Evolutionary conservation across 345 rosid genomes (phyloP).

Genomic region (Raphanus sativus): DNA sequence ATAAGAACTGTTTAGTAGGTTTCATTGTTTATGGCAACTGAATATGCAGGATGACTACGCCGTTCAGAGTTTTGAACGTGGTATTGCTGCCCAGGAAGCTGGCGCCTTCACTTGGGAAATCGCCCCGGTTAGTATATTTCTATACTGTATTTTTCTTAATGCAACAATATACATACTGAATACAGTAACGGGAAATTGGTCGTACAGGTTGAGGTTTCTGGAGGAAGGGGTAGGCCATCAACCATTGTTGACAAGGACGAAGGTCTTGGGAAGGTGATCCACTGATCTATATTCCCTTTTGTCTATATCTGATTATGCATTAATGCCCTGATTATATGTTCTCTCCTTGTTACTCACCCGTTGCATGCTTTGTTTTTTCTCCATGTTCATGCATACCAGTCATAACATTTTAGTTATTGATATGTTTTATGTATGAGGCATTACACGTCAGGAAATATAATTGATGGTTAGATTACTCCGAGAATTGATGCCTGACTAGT

Average conservation of each 20-base stretch:
- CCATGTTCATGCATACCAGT: no score
- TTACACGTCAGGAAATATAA: not conserved
- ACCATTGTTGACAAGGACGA: constrained; percentile 86
- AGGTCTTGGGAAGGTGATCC: constrained; percentile 87
- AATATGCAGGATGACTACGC: constrained; percentile 76
- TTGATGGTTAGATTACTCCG: not conserved
- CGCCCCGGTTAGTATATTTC: constrained; percentile 58
- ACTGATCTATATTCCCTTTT: constrained; percentile 24
- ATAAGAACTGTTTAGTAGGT: not conserved
- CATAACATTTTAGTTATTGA: not conserved
- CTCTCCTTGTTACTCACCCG: constrained; percentile 1
- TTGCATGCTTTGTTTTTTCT: not conserved
- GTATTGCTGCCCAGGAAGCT: constrained; percentile 86
- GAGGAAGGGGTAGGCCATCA: constrained; percentile 87
- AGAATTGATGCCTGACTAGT: not conserved
- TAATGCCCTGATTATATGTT: not conserved
- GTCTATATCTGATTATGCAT: not conserved
- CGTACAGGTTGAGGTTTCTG: constrained; percentile 88
- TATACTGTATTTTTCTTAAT: not conserved
- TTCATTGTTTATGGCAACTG: constrained; percentile 4
- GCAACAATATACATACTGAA: not conserved
- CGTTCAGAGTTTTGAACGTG: constrained; percentile 93
- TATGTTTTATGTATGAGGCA: not conserved
- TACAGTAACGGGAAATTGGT: not conserved
- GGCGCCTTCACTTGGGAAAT: constrained; percentile 96